Evolutionary conservation across 2,329 filamentous ascomycete species (phyloP).

Genomic region (Botrytis cinerea): DNA sequence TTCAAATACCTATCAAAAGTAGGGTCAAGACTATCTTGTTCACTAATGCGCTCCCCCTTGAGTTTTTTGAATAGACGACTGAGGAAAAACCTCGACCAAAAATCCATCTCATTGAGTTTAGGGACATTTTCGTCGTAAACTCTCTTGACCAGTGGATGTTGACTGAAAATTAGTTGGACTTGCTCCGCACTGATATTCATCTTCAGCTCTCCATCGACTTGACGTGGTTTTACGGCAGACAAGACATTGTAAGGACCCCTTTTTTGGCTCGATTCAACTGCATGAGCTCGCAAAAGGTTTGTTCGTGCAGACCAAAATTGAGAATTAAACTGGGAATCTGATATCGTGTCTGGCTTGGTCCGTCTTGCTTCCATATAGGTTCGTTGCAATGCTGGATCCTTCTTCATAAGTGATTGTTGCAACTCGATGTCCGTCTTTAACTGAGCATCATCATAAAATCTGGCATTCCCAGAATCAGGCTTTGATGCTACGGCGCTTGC

Average conservation of each 20-base stretch:
- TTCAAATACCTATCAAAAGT: conserved; percentile 86
- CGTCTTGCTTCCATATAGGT: conserved; percentile 84
- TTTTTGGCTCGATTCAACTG: conserved; percentile 83
- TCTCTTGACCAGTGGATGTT: conserved; percentile 86
- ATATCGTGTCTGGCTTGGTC: conserved; percentile 82
- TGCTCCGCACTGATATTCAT: conserved; percentile 89
- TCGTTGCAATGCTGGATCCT: conserved; percentile 71
- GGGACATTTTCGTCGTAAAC: conserved; percentile 95
- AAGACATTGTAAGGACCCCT: conserved; percentile 92
- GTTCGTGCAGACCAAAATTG: conserved; percentile 95
- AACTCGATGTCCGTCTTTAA: conserved; percentile 78
- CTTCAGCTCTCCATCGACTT: conserved; percentile 72
- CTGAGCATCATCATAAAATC: conserved; percentile 78
- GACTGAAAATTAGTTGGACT: conserved; percentile 87
- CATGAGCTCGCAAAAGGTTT: conserved; percentile 83
- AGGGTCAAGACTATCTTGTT: conserved; percentile 73
- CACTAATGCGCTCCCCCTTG: conserved; percentile 82
- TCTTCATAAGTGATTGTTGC: conserved; percentile 85
- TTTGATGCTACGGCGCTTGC: conserved; percentile 66
- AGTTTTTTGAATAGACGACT: conserved; percentile 88
- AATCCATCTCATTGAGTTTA: conserved; percentile 74
- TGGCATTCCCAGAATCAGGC: conserved; percentile 49
- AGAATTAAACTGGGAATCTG: conserved; percentile 76
- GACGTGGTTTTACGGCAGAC: conserved; percentile 80
- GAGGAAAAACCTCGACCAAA: conserved; percentile 94